phyloP scores from a whole-genome alignment of 225 moss, liverwort and hornwort species.

The Pleurozium schreberi region DNA sequence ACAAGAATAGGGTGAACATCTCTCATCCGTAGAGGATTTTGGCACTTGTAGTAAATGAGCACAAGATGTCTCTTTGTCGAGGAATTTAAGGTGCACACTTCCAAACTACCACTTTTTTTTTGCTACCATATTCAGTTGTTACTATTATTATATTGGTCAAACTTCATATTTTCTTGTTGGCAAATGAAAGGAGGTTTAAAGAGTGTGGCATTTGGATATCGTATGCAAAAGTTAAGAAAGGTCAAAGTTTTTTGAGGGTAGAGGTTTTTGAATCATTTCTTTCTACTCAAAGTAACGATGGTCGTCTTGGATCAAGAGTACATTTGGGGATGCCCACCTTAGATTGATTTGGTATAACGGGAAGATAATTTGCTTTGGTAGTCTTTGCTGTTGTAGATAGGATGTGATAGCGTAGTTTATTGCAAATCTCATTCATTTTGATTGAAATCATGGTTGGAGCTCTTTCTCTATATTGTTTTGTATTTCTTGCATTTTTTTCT shows the following conservation, averaged over 20 bases:
- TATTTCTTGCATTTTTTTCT: neutral
- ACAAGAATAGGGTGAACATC: neutral
- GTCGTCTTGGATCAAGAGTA: fast-evolving
- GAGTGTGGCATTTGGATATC: fast-evolving
- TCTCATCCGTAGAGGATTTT: neutral
- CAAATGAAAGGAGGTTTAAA: neutral
- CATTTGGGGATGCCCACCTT: neutral
- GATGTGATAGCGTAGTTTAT: neutral
- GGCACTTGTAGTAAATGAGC: neutral
- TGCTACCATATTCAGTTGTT: no score
- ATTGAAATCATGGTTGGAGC: fast-evolving
- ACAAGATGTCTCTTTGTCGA: neutral
- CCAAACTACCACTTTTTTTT: neutral
- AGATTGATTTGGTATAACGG: neutral
- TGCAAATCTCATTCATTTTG: neutral
- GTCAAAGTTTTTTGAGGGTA: neutral
- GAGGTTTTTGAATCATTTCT: fast-evolving
- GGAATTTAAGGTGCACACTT: neutral
- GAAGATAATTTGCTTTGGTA: no score
- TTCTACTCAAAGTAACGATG: fast-evolving
- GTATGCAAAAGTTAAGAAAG: neutral
- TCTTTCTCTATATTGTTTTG: neutral
- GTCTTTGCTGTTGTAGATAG: no score
- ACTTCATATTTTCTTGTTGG: neutral
- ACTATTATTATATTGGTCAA: neutral